Evolutionary conservation across 2,329 filamentous ascomycete genomes (phyloP).

Genomic region (Daldinia sp.): DNA sequence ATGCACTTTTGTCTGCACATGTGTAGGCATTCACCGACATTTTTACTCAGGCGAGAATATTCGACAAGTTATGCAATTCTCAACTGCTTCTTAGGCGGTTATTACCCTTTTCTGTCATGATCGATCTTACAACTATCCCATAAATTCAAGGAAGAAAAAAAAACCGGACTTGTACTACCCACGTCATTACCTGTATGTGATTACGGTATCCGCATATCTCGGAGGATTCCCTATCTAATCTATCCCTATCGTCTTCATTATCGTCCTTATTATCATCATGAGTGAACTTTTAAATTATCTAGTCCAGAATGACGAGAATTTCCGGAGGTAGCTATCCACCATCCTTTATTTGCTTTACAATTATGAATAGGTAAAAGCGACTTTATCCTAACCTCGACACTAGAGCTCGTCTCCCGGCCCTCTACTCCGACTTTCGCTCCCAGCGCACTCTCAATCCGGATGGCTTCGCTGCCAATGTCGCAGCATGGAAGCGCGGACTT

Average conservation of each 20-base stretch:
- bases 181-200: neutral
- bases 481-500: constrained; percentile 80
- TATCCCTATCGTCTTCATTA: constrained; percentile 51
- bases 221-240: constrained; percentile 1
- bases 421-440: constrained; percentile 85
- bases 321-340: constrained; percentile 62
- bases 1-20: neutral
- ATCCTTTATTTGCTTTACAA: neutral
- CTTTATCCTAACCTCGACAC: constrained; percentile 4
- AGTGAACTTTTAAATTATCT: constrained; percentile 74
- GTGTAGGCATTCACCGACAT: constrained; percentile 14
- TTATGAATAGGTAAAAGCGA: neutral
- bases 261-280: constrained; percentile 56
- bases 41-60: too few relatives aligned
- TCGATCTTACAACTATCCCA: neutral
- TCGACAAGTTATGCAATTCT: constrained; percentile 4
- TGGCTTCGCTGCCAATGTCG: constrained; percentile 81
- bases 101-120: too few relatives aligned
- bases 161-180: neutral
- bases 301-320: constrained; percentile 66
- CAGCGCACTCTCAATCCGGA: constrained; percentile 83
- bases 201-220: neutral
- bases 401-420: constrained; percentile 80
- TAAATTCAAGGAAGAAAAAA: neutral
- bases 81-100: neutral